phyloP scores from a whole-genome alignment of 495 filamentous ascomycete genomes.

The Penicillium parvum region DNA sequence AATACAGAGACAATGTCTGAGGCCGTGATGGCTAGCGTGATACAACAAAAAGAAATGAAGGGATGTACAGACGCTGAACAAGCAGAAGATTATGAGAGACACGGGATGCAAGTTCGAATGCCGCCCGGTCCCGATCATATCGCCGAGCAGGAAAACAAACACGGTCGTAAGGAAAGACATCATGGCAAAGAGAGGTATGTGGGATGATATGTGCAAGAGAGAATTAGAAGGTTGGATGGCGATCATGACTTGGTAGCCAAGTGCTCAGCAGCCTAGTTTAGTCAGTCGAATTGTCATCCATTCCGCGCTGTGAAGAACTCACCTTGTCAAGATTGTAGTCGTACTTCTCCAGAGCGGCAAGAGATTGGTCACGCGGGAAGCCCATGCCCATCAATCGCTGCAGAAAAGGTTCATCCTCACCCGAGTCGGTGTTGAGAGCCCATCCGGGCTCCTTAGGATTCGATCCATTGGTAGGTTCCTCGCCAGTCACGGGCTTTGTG shows the following conservation, averaged over 20 bases:
- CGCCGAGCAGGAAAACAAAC: conserved; percentile 2
- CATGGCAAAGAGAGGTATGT: conserved; percentile 20
- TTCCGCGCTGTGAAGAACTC: conserved; percentile 27
- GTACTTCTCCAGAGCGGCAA: conserved; percentile 84
- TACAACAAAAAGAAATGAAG: conserved; percentile 6
- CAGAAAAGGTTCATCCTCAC: conserved; percentile 86
- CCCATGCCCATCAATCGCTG: conserved; percentile 91
- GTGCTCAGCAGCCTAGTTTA: conserved; percentile 37
- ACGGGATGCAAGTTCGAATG: neutral
- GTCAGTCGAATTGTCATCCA: conserved; percentile 2
- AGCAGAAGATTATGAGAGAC: neutral
- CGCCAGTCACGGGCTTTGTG: conserved; percentile 37
- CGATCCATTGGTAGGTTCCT: conserved; percentile 18
- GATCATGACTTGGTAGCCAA: conserved; percentile 36
- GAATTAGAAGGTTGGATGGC: conserved; percentile 5
- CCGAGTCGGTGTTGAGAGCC: conserved; percentile 67
- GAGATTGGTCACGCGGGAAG: conserved; percentile 71
- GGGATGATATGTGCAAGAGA: conserved; percentile 26
- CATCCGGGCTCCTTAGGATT: conserved; percentile 51
- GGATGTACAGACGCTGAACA: conserved; percentile 26
- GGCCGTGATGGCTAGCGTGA: conserved; percentile 8
- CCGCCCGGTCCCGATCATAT: neutral
- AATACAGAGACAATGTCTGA: conserved; percentile 5
- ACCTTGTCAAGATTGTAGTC: conserved; percentile 96
- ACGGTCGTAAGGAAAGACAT: conserved; percentile 22